Percentiles rank a stretch among this genome's conserved stretches.
phyloP scores from a whole-genome alignment of 805 yeast species.

The Nakazawaea anatomiae region DNA sequence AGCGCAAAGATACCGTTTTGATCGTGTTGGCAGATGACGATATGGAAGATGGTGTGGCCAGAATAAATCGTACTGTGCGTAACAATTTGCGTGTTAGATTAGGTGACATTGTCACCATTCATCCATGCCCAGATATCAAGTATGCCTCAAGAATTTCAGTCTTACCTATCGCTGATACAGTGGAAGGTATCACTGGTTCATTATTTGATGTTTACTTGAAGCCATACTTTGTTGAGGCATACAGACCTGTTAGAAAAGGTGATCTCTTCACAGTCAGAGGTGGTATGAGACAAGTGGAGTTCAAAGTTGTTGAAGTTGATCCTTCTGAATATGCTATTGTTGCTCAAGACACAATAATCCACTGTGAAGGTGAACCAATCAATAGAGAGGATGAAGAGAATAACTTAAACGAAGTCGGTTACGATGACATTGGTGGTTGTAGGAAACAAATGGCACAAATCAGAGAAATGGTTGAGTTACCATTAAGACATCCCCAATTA shows the following conservation, averaged over 20 bases:
- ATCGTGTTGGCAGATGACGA: slow-evolving; percentile 96
- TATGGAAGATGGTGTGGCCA: slow-evolving; percentile 89
- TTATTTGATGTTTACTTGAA: slow-evolving; percentile 92
- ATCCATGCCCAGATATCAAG: slow-evolving; percentile 97
- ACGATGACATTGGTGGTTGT: slow-evolving; percentile 98
- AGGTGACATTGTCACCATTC: slow-evolving; percentile 87
- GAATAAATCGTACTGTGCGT: slow-evolving; percentile 93
- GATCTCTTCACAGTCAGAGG: slow-evolving; percentile 96
- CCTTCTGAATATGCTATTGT: slow-evolving; percentile 97
- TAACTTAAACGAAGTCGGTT: slow-evolving; percentile 94
- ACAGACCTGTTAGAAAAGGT: slow-evolving; percentile 97
- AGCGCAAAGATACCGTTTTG: slow-evolving; percentile 94
- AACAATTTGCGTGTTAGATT: slow-evolving; percentile 89
- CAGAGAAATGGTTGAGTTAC: slow-evolving; percentile 96
- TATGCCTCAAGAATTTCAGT: slow-evolving; percentile 93
- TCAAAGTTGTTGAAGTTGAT: slow-evolving; percentile 96
- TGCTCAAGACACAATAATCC: slow-evolving; percentile 96
- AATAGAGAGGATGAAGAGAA: slow-evolving; percentile 97
- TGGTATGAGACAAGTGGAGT: slow-evolving; percentile 99
- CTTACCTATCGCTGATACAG: slow-evolving; percentile 95
- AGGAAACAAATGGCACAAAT: slow-evolving; percentile 99
- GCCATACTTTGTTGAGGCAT: slow-evolving; percentile 98
- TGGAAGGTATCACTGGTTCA: slow-evolving; percentile 96
- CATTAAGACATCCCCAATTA: slow-evolving; percentile 96
- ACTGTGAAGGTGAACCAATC: slow-evolving; percentile 98